Conservation (phyloP, 805 yeast species). For the Nakazawaea wickerhamii region DNA sequence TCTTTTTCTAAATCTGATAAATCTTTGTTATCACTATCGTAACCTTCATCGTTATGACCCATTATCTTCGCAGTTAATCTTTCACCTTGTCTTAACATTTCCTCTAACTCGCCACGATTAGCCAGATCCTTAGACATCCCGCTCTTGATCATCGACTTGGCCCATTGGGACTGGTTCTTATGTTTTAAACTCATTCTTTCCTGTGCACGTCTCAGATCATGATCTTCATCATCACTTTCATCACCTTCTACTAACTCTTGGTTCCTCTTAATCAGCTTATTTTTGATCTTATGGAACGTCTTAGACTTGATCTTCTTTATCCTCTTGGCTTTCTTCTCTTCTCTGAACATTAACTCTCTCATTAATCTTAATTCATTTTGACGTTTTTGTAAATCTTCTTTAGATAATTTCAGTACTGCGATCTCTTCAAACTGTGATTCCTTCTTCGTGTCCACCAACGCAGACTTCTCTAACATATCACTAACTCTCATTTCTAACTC, state of each 20-base stretch:
- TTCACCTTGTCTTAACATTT: conserved; percentile 88
- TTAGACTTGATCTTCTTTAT: conserved; percentile 93
- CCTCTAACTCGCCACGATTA: conserved; percentile 86
- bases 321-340: conserved; percentile 85
- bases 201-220: conserved; percentile 71
- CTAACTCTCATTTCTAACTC: conserved; percentile 67
- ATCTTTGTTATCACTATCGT: conserved; percentile 32
- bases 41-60: conserved; percentile 53
- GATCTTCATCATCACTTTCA: conserved; percentile 55
- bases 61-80: conserved; percentile 64
- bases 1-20: conserved; percentile 48
- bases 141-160: conserved; percentile 79
- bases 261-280: conserved; percentile 73
- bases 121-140: conserved; percentile 86
- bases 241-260: conserved; percentile 60
- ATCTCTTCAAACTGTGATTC: conserved; percentile 85
- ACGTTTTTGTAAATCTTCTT: conserved; percentile 72
- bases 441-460: conserved; percentile 63
- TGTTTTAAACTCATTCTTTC: conserved; percentile 93
- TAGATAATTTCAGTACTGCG: conserved; percentile 72
- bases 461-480: conserved; percentile 55
- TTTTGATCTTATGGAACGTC: conserved; percentile 77
- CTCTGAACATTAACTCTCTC: conserved; percentile 96
- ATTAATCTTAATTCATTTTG: conserved; percentile 80
- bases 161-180: conserved; percentile 87